Percentiles rank a stretch among this genome's conserved stretches.
phyloP scores from a whole-genome alignment of 2,329 filamentous ascomycete species.

The Orbilia quercus region DNA sequence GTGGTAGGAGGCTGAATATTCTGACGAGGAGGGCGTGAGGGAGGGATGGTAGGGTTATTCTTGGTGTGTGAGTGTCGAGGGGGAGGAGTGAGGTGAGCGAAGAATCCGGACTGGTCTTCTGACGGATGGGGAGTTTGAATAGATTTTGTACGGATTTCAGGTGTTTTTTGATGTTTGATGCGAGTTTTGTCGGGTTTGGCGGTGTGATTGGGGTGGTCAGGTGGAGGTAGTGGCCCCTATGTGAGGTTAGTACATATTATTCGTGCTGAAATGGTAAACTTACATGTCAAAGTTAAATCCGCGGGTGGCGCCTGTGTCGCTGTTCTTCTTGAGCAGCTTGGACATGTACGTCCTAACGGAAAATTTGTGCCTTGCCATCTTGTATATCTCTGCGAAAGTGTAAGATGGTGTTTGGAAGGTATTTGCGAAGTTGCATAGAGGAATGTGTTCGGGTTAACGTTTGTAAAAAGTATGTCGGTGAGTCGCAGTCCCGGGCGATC shows the following conservation, averaged over 20 bases:
- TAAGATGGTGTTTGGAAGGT: no score
- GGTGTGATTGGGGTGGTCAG: constrained; percentile 3
- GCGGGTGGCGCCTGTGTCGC: not conserved
- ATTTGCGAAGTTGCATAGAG: no score
- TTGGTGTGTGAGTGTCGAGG: not conserved
- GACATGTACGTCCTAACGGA: not conserved
- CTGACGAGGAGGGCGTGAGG: constrained; percentile 5
- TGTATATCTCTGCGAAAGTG: no score
- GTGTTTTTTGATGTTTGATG: not conserved
- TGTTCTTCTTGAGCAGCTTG: not conserved
- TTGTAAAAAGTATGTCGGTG: no score
- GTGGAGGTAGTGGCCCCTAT: constrained; percentile 31
- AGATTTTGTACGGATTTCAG: not conserved
- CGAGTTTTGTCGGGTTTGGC: not conserved
- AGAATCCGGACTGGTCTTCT: no score
- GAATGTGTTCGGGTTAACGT: no score
- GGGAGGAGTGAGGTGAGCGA: no score
- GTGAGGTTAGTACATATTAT: not conserved
- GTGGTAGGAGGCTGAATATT: constrained; percentile 9
- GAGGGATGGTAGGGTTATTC: not conserved
- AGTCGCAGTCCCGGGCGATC: no score
- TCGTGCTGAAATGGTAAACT: not conserved
- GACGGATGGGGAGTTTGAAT: no score
- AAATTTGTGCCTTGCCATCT: not conserved
- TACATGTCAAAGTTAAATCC: constrained; percentile 14